Conservation (phyloP, 768 basidiomycete genomes). For the Tremella fuciformis region DNA sequence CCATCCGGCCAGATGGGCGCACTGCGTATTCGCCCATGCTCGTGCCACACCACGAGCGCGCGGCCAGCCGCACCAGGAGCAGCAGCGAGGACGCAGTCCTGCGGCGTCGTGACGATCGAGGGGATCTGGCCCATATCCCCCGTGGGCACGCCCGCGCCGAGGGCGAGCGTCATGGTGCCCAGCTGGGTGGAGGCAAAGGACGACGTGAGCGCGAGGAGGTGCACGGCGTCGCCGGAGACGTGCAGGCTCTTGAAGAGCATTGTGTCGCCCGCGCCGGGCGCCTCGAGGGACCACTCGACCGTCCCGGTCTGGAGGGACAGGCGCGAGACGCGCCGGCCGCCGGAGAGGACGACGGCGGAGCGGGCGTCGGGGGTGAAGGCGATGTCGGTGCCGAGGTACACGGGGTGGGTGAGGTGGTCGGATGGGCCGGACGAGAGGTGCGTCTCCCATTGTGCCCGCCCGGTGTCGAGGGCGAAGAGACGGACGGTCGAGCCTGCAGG, state of each 20-base stretch:
- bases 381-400: conserved; percentile 60
- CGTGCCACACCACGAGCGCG: conserved; percentile 56
- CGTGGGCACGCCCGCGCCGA: conserved; percentile 58
- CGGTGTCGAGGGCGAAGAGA: conserved; percentile 64
- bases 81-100: conserved; percentile 53
- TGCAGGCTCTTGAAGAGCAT: conserved; percentile 66
- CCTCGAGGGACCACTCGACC: conserved; percentile 68
- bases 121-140: conserved; percentile 58
- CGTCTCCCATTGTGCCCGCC: conserved; percentile 66
- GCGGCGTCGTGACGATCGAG: conserved; percentile 55
- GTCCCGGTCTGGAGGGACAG: conserved; percentile 60
- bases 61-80: conserved; percentile 32
- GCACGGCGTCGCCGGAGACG: conserved; percentile 60
- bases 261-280: conserved; percentile 65
- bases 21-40: conserved; percentile 57
- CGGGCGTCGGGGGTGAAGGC: conserved; percentile 39
- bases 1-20: conserved; percentile 46
- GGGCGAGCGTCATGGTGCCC: conserved; percentile 63
- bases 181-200: conserved; percentile 62
- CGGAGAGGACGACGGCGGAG: conserved; percentile 36
- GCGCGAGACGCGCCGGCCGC: conserved; percentile 57
- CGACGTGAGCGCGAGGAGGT: conserved; percentile 60
- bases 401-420: conserved; percentile 59
- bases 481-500: conserved; percentile 68
- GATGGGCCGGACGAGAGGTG: conserved; percentile 57